Conservation (phyloP, 345 rosid species). For the Camelina laxa region DNA sequence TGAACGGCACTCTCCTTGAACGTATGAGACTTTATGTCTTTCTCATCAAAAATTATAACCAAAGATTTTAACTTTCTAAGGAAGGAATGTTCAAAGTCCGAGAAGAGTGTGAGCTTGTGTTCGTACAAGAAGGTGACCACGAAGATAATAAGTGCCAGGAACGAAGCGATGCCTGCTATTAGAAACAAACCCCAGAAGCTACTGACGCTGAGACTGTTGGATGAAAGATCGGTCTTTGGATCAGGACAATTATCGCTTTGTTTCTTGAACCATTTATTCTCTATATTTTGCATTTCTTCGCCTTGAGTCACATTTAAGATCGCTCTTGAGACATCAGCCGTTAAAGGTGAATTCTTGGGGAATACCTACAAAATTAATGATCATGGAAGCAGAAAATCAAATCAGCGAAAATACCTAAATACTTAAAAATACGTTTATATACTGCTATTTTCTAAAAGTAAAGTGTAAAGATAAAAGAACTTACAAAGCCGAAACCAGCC, state of each 20-base stretch:
- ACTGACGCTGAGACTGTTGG: conserved; percentile 44
- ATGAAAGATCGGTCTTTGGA: conserved; percentile 12
- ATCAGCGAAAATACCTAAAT: neutral
- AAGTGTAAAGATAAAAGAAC: conserved; percentile 9
- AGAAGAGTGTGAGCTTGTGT: conserved; percentile 11
- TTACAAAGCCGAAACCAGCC: conserved; percentile 54
- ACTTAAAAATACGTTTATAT: neutral
- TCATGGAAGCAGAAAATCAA: neutral
- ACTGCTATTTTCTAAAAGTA: neutral
- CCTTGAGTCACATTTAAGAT: conserved; percentile 54
- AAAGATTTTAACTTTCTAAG: conserved; percentile 38
- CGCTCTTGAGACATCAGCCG: conserved; percentile 49
- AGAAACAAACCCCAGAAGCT: conserved; percentile 59
- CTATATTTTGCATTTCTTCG: conserved; percentile 34
- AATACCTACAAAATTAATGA: conserved; percentile 44
- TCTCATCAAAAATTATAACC: conserved; percentile 43
- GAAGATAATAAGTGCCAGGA: conserved; percentile 44
- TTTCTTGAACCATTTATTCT: conserved; percentile 9
- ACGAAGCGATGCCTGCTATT: conserved; percentile 46
- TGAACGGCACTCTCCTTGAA: conserved; percentile 36
- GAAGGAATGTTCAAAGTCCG: conserved; percentile 35
- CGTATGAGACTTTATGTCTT: conserved; percentile 45
- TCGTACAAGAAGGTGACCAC: conserved; percentile 34
- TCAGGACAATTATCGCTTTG: conserved; percentile 28
- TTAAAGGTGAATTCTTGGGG: conserved; percentile 49